A percentile compares a stretch with the other conserved stretches of the same genome.
Conservation (phyloP, 164 flowering plant species). For the Berberis vulgaris region DNA sequence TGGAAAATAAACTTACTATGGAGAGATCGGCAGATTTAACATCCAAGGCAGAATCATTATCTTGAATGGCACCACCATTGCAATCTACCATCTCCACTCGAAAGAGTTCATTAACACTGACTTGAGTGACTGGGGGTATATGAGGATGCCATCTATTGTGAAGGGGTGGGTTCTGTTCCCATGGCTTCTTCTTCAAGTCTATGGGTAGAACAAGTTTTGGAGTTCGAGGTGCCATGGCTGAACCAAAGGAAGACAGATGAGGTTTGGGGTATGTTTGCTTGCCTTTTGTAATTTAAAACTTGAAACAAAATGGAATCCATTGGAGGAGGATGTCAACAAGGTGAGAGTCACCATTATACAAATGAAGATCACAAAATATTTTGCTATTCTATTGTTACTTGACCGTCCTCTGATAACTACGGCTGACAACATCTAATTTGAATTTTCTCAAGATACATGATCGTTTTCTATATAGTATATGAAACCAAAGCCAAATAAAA, state of each 20-base stretch:
- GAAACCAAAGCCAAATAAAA: too few relatives aligned
- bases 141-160: constrained; percentile 96
- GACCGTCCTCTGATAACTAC: too few relatives aligned
- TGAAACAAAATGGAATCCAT: too few relatives aligned
- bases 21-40: constrained; percentile 59
- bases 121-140: constrained; percentile 67
- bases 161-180: constrained; percentile 65
- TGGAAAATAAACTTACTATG: constrained; percentile 38
- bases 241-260: not conserved
- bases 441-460: too few relatives aligned
- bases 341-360: too few relatives aligned
- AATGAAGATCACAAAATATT: too few relatives aligned
- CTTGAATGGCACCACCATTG: constrained; percentile 62
- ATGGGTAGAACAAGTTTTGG: constrained; percentile 54
- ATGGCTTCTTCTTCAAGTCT: constrained; percentile 69
- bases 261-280: too few relatives aligned
- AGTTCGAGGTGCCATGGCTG: constrained; percentile 65
- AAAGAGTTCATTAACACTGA: constrained; percentile 45
- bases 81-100: constrained; percentile 81
- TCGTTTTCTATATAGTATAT: too few relatives aligned
- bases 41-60: constrained; percentile 57
- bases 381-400: too few relatives aligned
- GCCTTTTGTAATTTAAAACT: too few relatives aligned
- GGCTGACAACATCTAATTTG: too few relatives aligned
- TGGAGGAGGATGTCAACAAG: too few relatives aligned